Percentiles rank a stretch among this genome's conserved stretches.
phyloP scores from a whole-genome alignment of 192 early-diverging fungal genomes.

The Coemansia sp. region DNA sequence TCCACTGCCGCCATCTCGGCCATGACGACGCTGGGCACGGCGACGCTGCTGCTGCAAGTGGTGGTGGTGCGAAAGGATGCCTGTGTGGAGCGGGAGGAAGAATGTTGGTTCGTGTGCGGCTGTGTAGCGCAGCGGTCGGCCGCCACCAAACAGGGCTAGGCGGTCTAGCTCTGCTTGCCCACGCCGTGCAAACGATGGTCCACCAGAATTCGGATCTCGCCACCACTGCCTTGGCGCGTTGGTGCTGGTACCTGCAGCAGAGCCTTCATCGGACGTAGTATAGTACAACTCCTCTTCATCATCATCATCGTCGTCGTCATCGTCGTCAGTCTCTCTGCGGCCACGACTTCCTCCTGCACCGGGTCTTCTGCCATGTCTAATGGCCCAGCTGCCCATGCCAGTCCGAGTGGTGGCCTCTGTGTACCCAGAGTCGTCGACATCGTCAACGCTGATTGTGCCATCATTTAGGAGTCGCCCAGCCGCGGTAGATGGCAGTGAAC shows the following conservation, averaged over 20 bases:
- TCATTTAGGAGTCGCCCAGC: constrained; percentile 14
- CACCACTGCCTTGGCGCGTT: neutral
- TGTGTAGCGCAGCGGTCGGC: neutral
- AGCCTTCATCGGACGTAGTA: neutral
- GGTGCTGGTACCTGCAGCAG: neutral
- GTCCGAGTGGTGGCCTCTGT: neutral
- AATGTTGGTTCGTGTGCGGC: constrained; percentile 9
- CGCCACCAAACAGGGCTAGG: neutral
- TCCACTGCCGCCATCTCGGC: neutral
- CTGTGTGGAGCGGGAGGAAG: constrained; percentile 35
- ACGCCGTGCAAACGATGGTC: neutral
- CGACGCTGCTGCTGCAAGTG: constrained; percentile 18
- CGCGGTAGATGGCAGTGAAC: neutral
- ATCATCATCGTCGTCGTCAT: constrained; percentile 8
- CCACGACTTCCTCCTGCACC: neutral
- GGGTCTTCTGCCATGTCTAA: neutral
- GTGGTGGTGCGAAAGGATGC: constrained; percentile 22
- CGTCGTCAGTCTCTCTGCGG: constrained; percentile 1
- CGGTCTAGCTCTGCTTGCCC: neutral
- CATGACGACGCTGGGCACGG: neutral
- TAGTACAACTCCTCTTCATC: neutral
- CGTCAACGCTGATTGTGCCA: constrained; percentile 47
- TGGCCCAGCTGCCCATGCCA: neutral
- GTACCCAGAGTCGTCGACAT: constrained; percentile 33
- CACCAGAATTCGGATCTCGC: neutral